Conservation (phyloP, 2,329 filamentous ascomycete species). For the Sclerotiophoma versabilis region DNA sequence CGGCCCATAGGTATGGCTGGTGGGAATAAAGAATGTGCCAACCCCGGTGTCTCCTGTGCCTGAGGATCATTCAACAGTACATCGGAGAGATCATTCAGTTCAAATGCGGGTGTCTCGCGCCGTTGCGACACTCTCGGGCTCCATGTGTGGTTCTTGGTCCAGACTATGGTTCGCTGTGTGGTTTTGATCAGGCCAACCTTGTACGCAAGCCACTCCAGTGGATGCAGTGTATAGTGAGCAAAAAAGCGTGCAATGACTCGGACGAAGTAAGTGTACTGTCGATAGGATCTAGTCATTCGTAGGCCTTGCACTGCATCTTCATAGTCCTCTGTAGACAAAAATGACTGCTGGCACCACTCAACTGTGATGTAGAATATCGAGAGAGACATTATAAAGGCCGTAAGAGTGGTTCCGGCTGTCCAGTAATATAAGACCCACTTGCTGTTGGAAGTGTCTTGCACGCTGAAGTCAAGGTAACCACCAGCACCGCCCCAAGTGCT, state of each 20-base stretch:
- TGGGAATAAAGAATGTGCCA: conserved; percentile 30
- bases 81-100: conserved; percentile 23
- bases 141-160: conserved; percentile 25
- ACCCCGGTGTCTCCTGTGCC: conserved; percentile 25
- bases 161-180: conserved; percentile 32
- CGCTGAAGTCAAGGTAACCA: conserved; percentile 53
- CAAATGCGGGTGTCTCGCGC: conserved; percentile 16
- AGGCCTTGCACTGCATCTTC: conserved; percentile 36
- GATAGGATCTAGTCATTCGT: conserved; percentile 32
- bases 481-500: conserved; percentile 47
- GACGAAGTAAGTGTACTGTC: conserved; percentile 24
- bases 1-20: conserved; percentile 20
- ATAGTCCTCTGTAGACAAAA: conserved; percentile 46
- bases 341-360: conserved; percentile 49
- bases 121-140: background rate
- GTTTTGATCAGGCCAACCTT: conserved; percentile 26
- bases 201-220: conserved; percentile 21
- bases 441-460: conserved; percentile 41
- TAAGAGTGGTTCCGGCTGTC: conserved; percentile 41
- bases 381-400: conserved; percentile 38
- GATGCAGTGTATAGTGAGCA: conserved; percentile 20
- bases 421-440: conserved; percentile 40
- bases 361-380: conserved; percentile 49
- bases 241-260: conserved; percentile 20
- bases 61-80: conserved; percentile 1